phyloP scores from a whole-genome alignment of 345 rosid genomes.

The Rubroshorea leprosula region DNA sequence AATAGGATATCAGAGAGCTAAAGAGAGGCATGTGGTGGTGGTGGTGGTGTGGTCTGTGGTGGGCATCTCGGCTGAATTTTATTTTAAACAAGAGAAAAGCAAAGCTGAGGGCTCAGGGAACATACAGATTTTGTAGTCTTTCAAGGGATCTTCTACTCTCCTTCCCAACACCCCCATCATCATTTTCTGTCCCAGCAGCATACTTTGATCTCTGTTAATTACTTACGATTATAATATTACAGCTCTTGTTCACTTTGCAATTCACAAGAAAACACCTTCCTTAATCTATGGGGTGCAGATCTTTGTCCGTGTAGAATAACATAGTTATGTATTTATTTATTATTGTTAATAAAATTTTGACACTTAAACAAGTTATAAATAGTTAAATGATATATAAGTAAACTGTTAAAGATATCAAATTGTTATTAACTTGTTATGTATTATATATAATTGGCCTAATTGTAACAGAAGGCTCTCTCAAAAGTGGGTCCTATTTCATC shows the following conservation, averaged over 20 bases:
- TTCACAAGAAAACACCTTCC: constrained; percentile 1
- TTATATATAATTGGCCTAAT: too few species aligned
- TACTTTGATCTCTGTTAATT: constrained; percentile 8
- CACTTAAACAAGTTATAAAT: too few species aligned
- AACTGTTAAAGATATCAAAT: too few species aligned
- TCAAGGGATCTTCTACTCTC: constrained; percentile 75
- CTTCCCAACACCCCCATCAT: constrained; percentile 39
- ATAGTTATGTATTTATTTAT: too few species aligned
- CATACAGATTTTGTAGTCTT: constrained; percentile 75
- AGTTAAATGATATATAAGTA: too few species aligned
- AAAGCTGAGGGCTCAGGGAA: constrained; percentile 46
- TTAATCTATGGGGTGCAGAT: too few species aligned
- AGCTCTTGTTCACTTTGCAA: background rate
- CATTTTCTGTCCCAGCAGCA: constrained; percentile 30
- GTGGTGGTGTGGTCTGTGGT: constrained; percentile 46
- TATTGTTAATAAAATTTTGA: too few species aligned
- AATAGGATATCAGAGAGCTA: constrained; percentile 11
- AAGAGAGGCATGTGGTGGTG: too few species aligned
- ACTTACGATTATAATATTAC: constrained; percentile 4
- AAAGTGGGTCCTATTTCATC: too few species aligned
- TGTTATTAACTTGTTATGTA: too few species aligned
- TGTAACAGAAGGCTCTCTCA: too few species aligned
- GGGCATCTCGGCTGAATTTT: constrained; percentile 36
- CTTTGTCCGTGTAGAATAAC: too few species aligned
- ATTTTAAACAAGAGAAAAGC: constrained; percentile 17